These are phyloP conservation scores for Termitomyces sp. DNA, from an alignment of 768 basidiomycete species.

Conservation along the genomic window DNA sequence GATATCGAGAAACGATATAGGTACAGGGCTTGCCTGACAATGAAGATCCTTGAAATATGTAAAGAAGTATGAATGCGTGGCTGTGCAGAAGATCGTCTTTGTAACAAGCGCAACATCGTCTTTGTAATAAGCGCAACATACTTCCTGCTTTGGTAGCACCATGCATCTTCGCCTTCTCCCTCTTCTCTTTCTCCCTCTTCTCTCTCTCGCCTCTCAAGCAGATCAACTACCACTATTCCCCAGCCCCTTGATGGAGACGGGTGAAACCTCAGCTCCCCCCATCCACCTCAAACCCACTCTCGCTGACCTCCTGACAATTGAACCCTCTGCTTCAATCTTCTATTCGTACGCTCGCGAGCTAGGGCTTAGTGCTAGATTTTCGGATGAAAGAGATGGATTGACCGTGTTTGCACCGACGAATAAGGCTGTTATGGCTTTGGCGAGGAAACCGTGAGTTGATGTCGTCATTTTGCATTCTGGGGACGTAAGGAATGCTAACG, in stretches of 20 bases:
- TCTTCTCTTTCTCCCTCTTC: slow-evolving; percentile 25
- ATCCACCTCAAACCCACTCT: slow-evolving; percentile 51
- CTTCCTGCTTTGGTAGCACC: too few species aligned
- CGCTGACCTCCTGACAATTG: slow-evolving; percentile 76
- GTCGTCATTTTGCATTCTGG: neutral
- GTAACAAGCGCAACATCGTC: too few species aligned
- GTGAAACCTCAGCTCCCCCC: slow-evolving; percentile 33
- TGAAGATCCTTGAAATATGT: too few species aligned
- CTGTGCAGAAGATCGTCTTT: neutral
- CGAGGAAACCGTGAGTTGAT: slow-evolving; percentile 72
- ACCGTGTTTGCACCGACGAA: slow-evolving; percentile 85
- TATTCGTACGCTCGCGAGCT: slow-evolving; percentile 79
- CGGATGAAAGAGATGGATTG: slow-evolving; percentile 27
- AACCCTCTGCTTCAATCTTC: slow-evolving; percentile 74
- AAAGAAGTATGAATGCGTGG: too few species aligned
- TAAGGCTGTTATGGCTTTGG: slow-evolving; percentile 79
- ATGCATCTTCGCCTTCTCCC: slow-evolving; percentile 32
- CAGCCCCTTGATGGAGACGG: slow-evolving; percentile 5
- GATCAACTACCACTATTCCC: slow-evolving; percentile 31
- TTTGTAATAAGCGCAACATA: too few species aligned
- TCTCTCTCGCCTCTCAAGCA: slow-evolving; percentile 26
- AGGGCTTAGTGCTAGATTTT: slow-evolving; percentile 51
- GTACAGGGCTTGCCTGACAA: too few species aligned
- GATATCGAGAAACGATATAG: too few species aligned
- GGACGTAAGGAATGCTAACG: slow-evolving; percentile 2